Percentiles rank a stretch among this genome's conserved stretches.
phyloP scores from a whole-genome alignment of 176 grass and related monocot species.

The Paspalum notatum region DNA sequence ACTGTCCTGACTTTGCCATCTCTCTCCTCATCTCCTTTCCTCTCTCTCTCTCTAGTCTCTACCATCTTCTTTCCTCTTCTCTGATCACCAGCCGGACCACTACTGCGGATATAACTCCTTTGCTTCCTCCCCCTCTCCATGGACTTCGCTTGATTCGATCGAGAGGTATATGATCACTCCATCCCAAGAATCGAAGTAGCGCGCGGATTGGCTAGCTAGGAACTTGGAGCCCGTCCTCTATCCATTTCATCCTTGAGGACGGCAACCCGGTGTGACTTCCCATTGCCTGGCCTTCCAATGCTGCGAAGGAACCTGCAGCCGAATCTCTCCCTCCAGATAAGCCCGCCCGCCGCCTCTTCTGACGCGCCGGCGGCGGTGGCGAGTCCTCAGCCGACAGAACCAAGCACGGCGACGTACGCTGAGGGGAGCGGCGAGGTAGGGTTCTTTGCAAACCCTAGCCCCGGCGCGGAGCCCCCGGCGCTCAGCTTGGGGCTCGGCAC shows the following conservation, averaged over 20 bases:
- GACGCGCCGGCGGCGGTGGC: conserved; percentile 30
- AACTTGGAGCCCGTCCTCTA: not conserved
- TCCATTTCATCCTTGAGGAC: conserved; percentile 24
- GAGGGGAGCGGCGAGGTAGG: conserved; percentile 49
- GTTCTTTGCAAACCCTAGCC: conserved; percentile 57
- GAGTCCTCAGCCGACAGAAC: conserved; percentile 2
- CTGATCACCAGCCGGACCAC: conserved; percentile 41
- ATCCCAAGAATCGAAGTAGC: conserved; percentile 1
- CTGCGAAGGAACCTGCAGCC: conserved; percentile 55
- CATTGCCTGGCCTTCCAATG: conserved; percentile 44
- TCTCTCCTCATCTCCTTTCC: conserved; percentile 27
- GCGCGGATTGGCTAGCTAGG: conserved; percentile 2
- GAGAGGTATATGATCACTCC: conserved; percentile 18
- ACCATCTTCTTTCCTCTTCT: conserved; percentile 48
- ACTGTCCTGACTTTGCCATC: conserved; percentile 43
- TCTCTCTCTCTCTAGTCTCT: conserved; percentile 7
- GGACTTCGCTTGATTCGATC: conserved; percentile 20
- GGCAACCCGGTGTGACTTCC: not conserved
- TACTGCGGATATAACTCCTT: conserved; percentile 24
- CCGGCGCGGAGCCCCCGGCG: conserved; percentile 39
- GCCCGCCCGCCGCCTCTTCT: conserved; percentile 47
- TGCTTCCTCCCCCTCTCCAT: conserved; percentile 8
- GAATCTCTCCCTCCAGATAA: conserved; percentile 84
- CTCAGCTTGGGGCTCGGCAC: conserved; percentile 55
- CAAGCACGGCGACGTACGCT: conserved; percentile 27